Conservation (phyloP, 1,139 yeast species). For the Magnusiomyces magnusii region DNA sequence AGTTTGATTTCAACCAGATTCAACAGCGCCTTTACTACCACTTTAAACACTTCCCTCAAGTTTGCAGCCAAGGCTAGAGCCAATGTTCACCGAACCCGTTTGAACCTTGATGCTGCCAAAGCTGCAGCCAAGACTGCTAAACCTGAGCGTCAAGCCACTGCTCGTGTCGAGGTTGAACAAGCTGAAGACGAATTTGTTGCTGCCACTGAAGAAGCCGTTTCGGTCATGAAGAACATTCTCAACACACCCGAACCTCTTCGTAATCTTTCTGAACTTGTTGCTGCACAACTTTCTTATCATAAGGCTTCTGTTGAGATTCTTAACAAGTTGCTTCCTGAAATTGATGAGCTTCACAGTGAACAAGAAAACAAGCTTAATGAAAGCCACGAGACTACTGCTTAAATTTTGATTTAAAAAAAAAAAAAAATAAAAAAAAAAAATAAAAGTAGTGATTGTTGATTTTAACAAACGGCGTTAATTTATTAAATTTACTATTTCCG, state of each 20-base stretch:
- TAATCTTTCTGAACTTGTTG: slow-evolving; percentile 60
- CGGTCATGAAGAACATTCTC: slow-evolving; percentile 75
- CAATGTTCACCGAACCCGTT: slow-evolving; percentile 70
- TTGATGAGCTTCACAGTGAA: slow-evolving; percentile 54
- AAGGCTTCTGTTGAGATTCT: slow-evolving; percentile 67
- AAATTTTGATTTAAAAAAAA: not conserved
- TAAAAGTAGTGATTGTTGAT: no score
- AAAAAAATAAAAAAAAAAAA: no score
- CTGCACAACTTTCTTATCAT: slow-evolving; percentile 80
- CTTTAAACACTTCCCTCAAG: slow-evolving; percentile 54
- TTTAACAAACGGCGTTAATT: no score
- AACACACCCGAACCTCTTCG: slow-evolving; percentile 66
- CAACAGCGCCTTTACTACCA: slow-evolving; percentile 58
- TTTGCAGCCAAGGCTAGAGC: slow-evolving; percentile 67
- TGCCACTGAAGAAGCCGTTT: slow-evolving; percentile 83
- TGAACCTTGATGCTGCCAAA: slow-evolving; percentile 76
- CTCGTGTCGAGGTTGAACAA: slow-evolving; percentile 71
- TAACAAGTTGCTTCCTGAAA: slow-evolving; percentile 56
- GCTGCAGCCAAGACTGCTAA: slow-evolving; percentile 57
- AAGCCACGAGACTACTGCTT: slow-evolving; percentile 24
- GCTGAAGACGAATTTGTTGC: slow-evolving; percentile 89
- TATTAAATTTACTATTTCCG: no score
- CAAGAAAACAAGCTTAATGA: slow-evolving; percentile 38
- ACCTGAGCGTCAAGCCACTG: slow-evolving; percentile 68
- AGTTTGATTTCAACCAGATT: slow-evolving; percentile 61